A percentile compares a stretch with the other conserved stretches of the same genome.
Conservation (phyloP, 768 basidiomycete genomes). For the Lactifluus piperatus region DNA sequence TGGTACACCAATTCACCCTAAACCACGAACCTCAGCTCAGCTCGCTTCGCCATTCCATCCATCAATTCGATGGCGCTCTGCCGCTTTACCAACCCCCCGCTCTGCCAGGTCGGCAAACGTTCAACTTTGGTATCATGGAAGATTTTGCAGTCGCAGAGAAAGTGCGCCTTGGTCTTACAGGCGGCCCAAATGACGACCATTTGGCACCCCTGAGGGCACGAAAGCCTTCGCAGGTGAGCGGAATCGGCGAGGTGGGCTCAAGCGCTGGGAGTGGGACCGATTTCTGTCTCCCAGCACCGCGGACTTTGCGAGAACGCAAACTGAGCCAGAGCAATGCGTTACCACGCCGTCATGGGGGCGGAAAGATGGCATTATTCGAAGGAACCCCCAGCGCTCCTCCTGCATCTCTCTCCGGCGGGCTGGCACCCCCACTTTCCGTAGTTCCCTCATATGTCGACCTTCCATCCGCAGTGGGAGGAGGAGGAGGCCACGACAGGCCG, state of each 20-base stretch:
- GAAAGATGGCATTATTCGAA: constrained; percentile 92
- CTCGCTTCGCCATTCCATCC: constrained; percentile 12
- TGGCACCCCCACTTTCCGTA: constrained; percentile 27
- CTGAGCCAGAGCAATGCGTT: constrained; percentile 73
- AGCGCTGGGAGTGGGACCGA: constrained; percentile 20
- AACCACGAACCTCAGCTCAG: constrained; percentile 42
- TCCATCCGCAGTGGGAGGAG: constrained; percentile 1
- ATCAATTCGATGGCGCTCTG: constrained; percentile 34
- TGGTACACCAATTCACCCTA: constrained; percentile 9
- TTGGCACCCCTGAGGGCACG: constrained; percentile 23
- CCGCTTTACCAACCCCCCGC: constrained; percentile 62
- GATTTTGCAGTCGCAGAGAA: constrained; percentile 68
- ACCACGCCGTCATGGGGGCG: constrained; percentile 53
- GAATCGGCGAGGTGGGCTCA: constrained; percentile 19
- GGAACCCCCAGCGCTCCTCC: constrained; percentile 36
- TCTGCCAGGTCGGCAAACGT: constrained; percentile 37
- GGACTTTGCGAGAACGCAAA: constrained; percentile 74
- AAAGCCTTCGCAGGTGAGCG: constrained; percentile 9
- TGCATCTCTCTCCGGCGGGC: constrained; percentile 28
- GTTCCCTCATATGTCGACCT: constrained; percentile 39
- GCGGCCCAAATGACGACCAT: constrained; percentile 29
- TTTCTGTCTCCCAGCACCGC: constrained; percentile 32
- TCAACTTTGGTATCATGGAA: constrained; percentile 73
- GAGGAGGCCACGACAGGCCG: constrained; percentile 62
- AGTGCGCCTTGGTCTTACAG: constrained; percentile 44